phyloP scores from a whole-genome alignment of 208 protist species.

The Trypanosoma cruzi region DNA sequence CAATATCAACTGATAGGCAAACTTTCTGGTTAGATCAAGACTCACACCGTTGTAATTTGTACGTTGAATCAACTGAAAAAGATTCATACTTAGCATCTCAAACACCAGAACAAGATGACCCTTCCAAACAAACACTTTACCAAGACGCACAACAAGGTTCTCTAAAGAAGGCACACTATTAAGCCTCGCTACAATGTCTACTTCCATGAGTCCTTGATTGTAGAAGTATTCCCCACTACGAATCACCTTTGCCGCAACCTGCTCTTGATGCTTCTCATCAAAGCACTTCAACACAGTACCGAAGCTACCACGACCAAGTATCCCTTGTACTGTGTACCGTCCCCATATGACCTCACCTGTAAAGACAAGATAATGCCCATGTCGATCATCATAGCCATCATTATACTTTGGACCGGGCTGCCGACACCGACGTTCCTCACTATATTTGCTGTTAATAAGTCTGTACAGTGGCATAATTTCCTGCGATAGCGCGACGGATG shows the following conservation, averaged over 20 bases:
- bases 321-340: constrained; percentile 79
- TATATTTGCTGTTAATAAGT: constrained; percentile 24
- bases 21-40: constrained; percentile 91
- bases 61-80: constrained; percentile 95
- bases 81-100: constrained; percentile 96
- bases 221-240: constrained; percentile 81
- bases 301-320: constrained; percentile 91
- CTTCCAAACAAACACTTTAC: constrained; percentile 83
- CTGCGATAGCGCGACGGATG: constrained; percentile 23
- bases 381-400: constrained; percentile 71
- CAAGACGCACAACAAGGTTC: constrained; percentile 76
- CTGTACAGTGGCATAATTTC: constrained; percentile 28
- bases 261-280: constrained; percentile 73
- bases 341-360: constrained; percentile 70
- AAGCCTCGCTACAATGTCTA: constrained; percentile 77
- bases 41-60: constrained; percentile 91
- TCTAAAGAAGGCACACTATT: constrained; percentile 55
- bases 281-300: constrained; percentile 83
- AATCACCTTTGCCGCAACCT: constrained; percentile 89
- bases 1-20: constrained; percentile 94
- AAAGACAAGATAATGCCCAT: constrained; percentile 81
- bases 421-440: constrained; percentile 26
- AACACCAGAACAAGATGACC: constrained; percentile 97
- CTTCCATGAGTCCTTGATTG: constrained; percentile 77
- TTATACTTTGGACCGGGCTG: constrained; percentile 21